Conservation (phyloP, 306 rosid genomes). For the Rosa rugosa region DNA sequence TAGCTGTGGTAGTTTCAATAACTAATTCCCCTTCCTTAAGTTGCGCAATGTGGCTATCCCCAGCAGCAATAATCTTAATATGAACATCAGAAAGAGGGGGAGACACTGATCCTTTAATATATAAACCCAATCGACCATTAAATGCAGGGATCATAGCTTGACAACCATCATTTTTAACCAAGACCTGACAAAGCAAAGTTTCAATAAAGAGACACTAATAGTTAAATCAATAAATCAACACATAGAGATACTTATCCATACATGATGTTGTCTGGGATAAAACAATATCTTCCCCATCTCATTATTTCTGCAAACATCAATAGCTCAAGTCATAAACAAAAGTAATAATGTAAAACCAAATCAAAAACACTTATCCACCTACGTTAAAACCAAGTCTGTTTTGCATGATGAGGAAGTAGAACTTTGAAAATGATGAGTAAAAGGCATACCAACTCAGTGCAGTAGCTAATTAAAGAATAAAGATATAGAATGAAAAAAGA, state of each 20-base stretch:
- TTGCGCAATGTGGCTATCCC: conserved; percentile 61
- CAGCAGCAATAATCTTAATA: conserved; percentile 70
- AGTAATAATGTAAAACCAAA: conserved; percentile 7
- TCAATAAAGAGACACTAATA: background rate
- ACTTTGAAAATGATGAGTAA: background rate
- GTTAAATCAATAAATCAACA: background rate
- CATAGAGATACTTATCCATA: conserved; percentile 41
- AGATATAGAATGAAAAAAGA: conserved; percentile 8
- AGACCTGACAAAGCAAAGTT: conserved; percentile 47
- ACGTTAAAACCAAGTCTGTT: conserved; percentile 15
- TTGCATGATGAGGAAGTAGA: background rate
- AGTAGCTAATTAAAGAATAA: background rate
- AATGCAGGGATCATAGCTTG: conserved; percentile 74
- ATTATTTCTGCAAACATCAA: conserved; percentile 51
- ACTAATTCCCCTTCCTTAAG: conserved; percentile 71
- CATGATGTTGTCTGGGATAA: conserved; percentile 77
- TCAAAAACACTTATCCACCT: conserved; percentile 12
- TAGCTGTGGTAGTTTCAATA: conserved; percentile 72
- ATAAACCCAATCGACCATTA: conserved; percentile 71
- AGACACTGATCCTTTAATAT: conserved; percentile 81
- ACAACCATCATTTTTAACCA: conserved; percentile 70
- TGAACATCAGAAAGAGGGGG: conserved; percentile 84
- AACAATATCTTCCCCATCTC: conserved; percentile 68
- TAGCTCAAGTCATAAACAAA: conserved; percentile 27
- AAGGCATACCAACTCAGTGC: background rate